Conservation (phyloP, 2,329 filamentous ascomycete genomes). For the Diaporthe ilicicola region DNA sequence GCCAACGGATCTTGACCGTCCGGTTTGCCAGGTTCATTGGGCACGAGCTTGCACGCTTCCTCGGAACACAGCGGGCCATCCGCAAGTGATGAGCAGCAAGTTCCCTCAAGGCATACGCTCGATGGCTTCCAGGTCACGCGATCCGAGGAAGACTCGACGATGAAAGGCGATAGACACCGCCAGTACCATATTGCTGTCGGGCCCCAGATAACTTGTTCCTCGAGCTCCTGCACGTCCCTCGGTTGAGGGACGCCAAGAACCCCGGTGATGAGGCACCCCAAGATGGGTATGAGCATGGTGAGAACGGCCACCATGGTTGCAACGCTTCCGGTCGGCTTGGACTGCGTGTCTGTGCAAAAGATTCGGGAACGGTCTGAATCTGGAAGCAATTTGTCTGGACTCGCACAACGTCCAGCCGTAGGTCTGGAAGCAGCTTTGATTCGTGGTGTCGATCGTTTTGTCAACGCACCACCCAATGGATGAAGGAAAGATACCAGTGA, state of each 20-base stretch:
- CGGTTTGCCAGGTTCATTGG: neutral
- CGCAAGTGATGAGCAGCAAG: slow-evolving; percentile 12
- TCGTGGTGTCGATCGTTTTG: neutral
- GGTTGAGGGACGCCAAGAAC: neutral
- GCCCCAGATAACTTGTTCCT: slow-evolving; percentile 7
- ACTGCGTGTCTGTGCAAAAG: too few species aligned
- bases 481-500: neutral
- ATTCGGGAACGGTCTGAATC: neutral
- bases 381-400: too few species aligned
- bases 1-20: neutral
- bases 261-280: neutral
- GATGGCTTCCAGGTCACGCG: neutral
- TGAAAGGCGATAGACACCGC: neutral
- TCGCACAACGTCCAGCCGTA: neutral
- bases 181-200: slow-evolving; percentile 18
- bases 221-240: neutral
- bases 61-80: slow-evolving; percentile 8
- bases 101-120: neutral
- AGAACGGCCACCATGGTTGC: neutral
- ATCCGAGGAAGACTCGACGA: slow-evolving; percentile 1
- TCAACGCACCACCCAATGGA: neutral
- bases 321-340: neutral
- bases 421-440: neutral
- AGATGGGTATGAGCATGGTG: neutral
- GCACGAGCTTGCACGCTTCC: slow-evolving; percentile 1